These are phyloP conservation scores for Candida ulmi DNA, from an alignment of 805 yeast genomes.

Conservation along the genomic window DNA sequence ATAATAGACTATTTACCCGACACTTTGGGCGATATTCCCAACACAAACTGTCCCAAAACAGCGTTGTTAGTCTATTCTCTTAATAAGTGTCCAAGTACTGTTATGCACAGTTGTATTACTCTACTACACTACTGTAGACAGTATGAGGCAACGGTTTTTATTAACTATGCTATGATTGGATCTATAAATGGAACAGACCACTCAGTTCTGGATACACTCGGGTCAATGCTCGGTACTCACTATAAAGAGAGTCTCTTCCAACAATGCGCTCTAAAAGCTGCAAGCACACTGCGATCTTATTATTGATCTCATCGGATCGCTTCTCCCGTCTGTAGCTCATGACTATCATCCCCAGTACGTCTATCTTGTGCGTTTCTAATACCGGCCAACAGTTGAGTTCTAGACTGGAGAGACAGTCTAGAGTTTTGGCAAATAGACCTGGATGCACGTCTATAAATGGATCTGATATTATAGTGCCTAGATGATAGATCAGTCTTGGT, in stretches of 20 bases:
- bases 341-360: slow-evolving; percentile 16
- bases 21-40: too few relatives aligned
- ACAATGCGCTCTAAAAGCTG: slow-evolving; percentile 5
- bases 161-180: not conserved
- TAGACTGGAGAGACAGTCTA: slow-evolving; percentile 11
- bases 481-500: slow-evolving; percentile 16
- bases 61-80: too few relatives aligned
- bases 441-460: slow-evolving; percentile 18
- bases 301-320: not conserved
- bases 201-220: slow-evolving; percentile 1
- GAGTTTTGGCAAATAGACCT: slow-evolving; percentile 5
- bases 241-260: slow-evolving; percentile 2
- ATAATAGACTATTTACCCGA: too few relatives aligned
- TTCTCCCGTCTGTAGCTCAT: slow-evolving; percentile 10
- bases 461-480: slow-evolving; percentile 17
- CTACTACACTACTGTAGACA: too few relatives aligned
- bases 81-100: too few relatives aligned
- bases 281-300: slow-evolving; percentile 1
- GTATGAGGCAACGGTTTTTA: too few relatives aligned
- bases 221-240: slow-evolving; percentile 5
- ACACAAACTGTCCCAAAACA: too few relatives aligned
- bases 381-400: slow-evolving; percentile 21
- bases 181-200: not conserved
- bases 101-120: too few relatives aligned
- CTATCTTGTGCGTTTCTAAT: slow-evolving; percentile 12